Evolutionary conservation across 2,329 filamentous ascomycete genomes (phyloP).

Genomic region (Penicillium sp.): DNA sequence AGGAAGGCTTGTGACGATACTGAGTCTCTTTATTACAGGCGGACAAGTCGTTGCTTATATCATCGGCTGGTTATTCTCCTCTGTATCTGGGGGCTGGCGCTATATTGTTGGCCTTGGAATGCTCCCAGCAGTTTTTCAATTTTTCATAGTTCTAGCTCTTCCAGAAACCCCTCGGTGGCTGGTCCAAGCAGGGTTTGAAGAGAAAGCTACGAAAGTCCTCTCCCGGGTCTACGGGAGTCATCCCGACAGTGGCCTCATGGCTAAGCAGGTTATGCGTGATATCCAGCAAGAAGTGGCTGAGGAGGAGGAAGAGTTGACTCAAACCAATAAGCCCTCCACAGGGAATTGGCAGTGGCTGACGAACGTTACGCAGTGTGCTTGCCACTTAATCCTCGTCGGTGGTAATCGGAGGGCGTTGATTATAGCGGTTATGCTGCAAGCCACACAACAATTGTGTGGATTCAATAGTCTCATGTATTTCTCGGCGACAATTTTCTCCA

Average conservation of each 20-base stretch:
- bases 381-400: too few relatives aligned
- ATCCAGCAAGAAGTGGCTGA: too few relatives aligned
- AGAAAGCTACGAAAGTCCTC: too few relatives aligned
- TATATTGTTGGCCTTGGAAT: conserved; percentile 87
- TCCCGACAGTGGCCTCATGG: too few relatives aligned
- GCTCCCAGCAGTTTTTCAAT: conserved; percentile 64
- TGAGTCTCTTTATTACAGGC: conserved; percentile 72
- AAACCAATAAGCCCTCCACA: too few relatives aligned
- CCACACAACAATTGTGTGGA: conserved; percentile 77
- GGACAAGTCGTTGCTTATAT: conserved; percentile 86
- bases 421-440: conserved; percentile 80
- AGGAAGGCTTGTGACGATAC: conserved; percentile 71
- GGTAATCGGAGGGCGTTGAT: conserved; percentile 58
- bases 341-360: conserved; percentile 60
- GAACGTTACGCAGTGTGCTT: too few relatives aligned
- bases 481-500: conserved; percentile 68
- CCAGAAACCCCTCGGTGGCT: conserved; percentile 89
- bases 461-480: conserved; percentile 94
- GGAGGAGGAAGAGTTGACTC: too few relatives aligned
- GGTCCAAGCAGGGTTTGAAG: conserved; percentile 60
- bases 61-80: conserved; percentile 64
- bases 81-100: conserved; percentile 62
- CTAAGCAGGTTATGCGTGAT: too few relatives aligned
- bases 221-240: too few relatives aligned
- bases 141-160: conserved; percentile 54